Base-by-base conservation (phyloP, 192 early-diverging fungal genomes). In the Linnemannia hyalina region DNA sequence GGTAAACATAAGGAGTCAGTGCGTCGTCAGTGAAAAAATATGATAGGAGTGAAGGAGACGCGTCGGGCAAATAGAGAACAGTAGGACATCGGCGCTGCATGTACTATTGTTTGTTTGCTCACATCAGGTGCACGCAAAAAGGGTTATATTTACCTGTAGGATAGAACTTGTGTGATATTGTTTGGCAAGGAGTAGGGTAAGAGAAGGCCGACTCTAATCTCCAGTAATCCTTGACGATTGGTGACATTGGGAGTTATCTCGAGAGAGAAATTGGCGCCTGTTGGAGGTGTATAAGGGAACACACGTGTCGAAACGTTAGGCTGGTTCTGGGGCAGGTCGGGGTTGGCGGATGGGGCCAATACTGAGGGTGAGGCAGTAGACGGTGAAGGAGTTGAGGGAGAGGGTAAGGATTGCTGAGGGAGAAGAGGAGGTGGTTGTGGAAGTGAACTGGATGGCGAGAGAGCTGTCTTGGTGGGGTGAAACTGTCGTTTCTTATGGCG, bases 181-280 rank as follows among this genome's bases (percentile, higher is more conserved):
- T 80, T 77, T 52, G 83, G 83, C 47, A 85, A 36, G 0, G 83
- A 85, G 40, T 70, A 85, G 1, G 83, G 78, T 18, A 85, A 36
- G 23, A 85, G 57, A 6, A 85, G 68, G 18, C 83, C 83, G 3
- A 85, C 75, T 6, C 54, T 80, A 63, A 85, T 76, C 40, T 85
- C 83, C 15, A 85, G 75, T 35, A 80, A 41, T 3, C 83, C 78
- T 22, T 75, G 46, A 1, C 47, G 74, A 18, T 47, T 49, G 20
- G 74, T 74, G 22, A 80, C 40, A 54, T 77, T 80, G 10, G 83
- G 83, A 10, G 74, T 85, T n/a, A 85, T 46, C 11, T 49, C 68
- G 16, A 85, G 42, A 0, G 83, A 85, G 42, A 77, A 77, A 71
- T 85, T 85, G 69, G 83, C 75, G 8, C 83, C 83, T 18, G 83